These are phyloP conservation scores for Tilletia caries DNA, from an alignment of 1,284 basidiomycete species.

Conservation along the genomic window DNA sequence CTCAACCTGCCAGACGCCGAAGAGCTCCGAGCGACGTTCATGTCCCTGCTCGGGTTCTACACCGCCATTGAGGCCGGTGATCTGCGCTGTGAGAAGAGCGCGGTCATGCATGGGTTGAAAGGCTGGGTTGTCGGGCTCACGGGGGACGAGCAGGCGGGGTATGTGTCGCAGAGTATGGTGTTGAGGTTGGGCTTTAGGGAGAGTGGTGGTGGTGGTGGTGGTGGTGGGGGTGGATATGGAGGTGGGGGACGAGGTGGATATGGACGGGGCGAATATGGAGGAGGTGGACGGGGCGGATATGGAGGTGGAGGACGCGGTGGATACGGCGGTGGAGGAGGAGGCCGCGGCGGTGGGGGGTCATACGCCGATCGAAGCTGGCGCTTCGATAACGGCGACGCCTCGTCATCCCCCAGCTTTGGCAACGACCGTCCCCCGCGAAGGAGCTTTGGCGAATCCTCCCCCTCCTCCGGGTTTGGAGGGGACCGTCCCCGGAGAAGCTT, in stretches of 20 bases:
- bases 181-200: conserved; percentile 28
- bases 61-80: conserved; percentile 20
- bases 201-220: background rate
- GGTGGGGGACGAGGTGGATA: background rate
- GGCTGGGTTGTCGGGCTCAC: conserved; percentile 29
- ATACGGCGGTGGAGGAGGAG: background rate
- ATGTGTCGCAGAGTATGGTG: conserved; percentile 28
- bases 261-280: conserved; percentile 15
- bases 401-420: no score
- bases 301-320: background rate
- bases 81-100: conserved; percentile 28
- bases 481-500: no score
- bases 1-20: conserved; percentile 9
- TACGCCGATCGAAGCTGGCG: background rate
- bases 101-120: conserved; percentile 32
- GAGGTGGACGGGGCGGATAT: conserved; percentile 28
- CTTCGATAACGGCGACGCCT: no score
- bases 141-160: conserved; percentile 24
- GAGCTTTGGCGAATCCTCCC: background rate
- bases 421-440: no score
- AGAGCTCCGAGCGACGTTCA: conserved; percentile 14
- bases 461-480: no score
- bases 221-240: background rate
- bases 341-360: background rate
- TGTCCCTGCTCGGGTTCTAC: conserved; percentile 39